A percentile compares a stretch with the other conserved stretches of the same genome.
Evolutionary conservation across 2,329 filamentous ascomycete species (phyloP).

Genomic region (Hirsutella rhossiliensis): DNA sequence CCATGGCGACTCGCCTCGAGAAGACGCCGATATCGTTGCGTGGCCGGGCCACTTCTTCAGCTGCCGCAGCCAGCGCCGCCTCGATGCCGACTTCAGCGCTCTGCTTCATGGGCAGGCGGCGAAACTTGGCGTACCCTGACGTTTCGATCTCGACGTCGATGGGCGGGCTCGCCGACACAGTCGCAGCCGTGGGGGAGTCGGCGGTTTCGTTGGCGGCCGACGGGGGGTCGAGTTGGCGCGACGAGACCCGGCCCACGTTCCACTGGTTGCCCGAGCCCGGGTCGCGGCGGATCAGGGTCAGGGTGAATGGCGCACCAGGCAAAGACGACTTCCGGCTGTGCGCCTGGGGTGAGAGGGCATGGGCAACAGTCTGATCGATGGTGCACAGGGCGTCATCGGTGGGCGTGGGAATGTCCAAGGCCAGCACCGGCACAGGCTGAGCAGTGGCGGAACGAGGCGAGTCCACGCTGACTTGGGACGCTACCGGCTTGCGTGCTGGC

Average conservation of each 20-base stretch:
- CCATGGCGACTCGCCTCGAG: slow-evolving; percentile 44
- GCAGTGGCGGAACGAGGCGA: neutral
- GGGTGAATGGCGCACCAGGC: slow-evolving; percentile 33
- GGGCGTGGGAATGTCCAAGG: neutral
- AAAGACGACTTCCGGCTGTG: slow-evolving; percentile 12
- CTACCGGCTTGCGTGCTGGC: slow-evolving; percentile 15
- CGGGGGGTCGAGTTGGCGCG: slow-evolving; percentile 31
- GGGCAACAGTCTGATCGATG: no score
- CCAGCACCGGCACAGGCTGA: neutral
- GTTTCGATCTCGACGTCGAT: slow-evolving; percentile 42
- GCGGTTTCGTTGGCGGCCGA: slow-evolving; percentile 8
- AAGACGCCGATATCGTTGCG: slow-evolving; percentile 25
- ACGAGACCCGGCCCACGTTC: slow-evolving; percentile 59
- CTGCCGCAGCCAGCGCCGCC: slow-evolving; percentile 6
- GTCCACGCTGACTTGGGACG: slow-evolving; percentile 10
- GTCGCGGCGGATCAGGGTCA: slow-evolving; percentile 63
- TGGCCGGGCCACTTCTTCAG: slow-evolving; percentile 2
- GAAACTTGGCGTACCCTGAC: slow-evolving; percentile 46
- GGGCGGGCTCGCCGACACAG: slow-evolving; percentile 18
- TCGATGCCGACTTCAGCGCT: slow-evolving; percentile 17
- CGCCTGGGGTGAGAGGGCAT: slow-evolving; percentile 27
- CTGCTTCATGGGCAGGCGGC: slow-evolving; percentile 30
- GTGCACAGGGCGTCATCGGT: neutral
- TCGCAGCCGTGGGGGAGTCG: neutral
- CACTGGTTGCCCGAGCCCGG: slow-evolving; percentile 57